Evolutionary conservation across 257 asterid species (phyloP), one percentile per base, ranked within the genome.

Genomic region (Fraxinus pennsylvanica): DNA sequence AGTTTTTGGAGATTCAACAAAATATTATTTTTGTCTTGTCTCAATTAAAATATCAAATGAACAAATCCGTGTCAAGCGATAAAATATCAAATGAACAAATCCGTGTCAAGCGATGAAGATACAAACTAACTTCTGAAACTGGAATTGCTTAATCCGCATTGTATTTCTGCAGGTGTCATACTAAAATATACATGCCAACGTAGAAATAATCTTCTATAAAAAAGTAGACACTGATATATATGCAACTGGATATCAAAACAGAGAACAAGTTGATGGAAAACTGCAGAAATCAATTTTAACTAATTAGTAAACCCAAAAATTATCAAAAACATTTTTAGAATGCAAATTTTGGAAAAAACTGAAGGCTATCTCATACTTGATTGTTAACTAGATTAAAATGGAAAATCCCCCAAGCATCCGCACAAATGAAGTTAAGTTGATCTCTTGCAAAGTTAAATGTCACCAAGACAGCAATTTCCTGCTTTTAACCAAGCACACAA

Each of bases 401-500:
- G 67, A 0, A 59, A 59, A 8, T 6, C 12, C 13, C 14, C 25
- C 9, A 59, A 21, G 9, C 6, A 59, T 9, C 32, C 4, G 9
- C 67, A n/a, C 67, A 59, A 22, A 59, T 59, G 13, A 59, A 59
- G 67, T 9, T 59, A n/a, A 22, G 5, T 59, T 59, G 4, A 25
- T 59, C 67, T n/a, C 67, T 59, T 59, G 67, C 13, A 22, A 59
- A n/a, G 67, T 59, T 59, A 9, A 59, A 59, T 59, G 67, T 22
- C 67, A 59, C 25, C 32, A 59, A 59, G 67, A 59, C 30, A 21
- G 67, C 67, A 9, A 59, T 59, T 59, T 59, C 30, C 67, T 2
- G 67, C 57, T 78, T 78, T 32, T 41, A 82, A 35, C 77, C 25
- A 45, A 74, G 57, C 22, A 41, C 52, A 80, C 29, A 72, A 45